Evolutionary conservation across 495 filamentous ascomycete genomes (phyloP).

Genomic region (Entonaema liquescens): DNA sequence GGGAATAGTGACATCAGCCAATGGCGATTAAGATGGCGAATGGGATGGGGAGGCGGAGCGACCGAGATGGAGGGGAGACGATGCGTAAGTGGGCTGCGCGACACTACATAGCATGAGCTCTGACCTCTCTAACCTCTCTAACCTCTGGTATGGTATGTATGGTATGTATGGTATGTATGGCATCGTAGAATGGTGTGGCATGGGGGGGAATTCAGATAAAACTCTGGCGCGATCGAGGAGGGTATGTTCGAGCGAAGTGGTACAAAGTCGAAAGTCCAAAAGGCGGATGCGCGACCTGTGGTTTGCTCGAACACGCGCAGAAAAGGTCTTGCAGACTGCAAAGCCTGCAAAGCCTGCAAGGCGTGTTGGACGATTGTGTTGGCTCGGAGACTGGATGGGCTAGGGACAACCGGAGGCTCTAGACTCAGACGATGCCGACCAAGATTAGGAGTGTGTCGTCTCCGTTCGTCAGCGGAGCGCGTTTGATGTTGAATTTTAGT

Average conservation of each 20-base stretch:
- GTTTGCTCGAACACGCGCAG: slow-evolving; percentile 27
- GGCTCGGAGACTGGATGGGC: slow-evolving; percentile 9
- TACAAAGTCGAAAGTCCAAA: slow-evolving; percentile 11
- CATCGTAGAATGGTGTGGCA: slow-evolving; percentile 26
- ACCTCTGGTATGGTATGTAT: slow-evolving; percentile 30
- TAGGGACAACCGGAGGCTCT: slow-evolving; percentile 15
- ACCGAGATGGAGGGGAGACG: slow-evolving; percentile 25
- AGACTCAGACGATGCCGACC: slow-evolving; percentile 37
- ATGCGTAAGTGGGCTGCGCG: slow-evolving; percentile 25
- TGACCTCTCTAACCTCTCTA: slow-evolving; percentile 6
- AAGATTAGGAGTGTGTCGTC: slow-evolving; percentile 44
- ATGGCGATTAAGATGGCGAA: slow-evolving; percentile 19
- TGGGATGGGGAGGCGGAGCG: slow-evolving; percentile 34
- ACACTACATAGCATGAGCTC: slow-evolving; percentile 15
- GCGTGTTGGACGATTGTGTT: slow-evolving; percentile 14
- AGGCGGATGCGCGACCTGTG: slow-evolving; percentile 8
- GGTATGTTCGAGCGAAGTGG: slow-evolving; percentile 35
- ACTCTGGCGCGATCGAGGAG: slow-evolving; percentile 41
- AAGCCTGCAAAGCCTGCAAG: slow-evolving; percentile 1
- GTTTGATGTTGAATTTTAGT: slow-evolving; percentile 46
- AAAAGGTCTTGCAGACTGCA: slow-evolving; percentile 9
- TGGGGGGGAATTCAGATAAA: slow-evolving; percentile 37
- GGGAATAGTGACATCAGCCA: slow-evolving; percentile 30
- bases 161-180: neutral
- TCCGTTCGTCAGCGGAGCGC: slow-evolving; percentile 43